These are phyloP conservation scores for Clathrus columnatus DNA, from an alignment of 768 basidiomycete genomes.

Conservation along the genomic window DNA sequence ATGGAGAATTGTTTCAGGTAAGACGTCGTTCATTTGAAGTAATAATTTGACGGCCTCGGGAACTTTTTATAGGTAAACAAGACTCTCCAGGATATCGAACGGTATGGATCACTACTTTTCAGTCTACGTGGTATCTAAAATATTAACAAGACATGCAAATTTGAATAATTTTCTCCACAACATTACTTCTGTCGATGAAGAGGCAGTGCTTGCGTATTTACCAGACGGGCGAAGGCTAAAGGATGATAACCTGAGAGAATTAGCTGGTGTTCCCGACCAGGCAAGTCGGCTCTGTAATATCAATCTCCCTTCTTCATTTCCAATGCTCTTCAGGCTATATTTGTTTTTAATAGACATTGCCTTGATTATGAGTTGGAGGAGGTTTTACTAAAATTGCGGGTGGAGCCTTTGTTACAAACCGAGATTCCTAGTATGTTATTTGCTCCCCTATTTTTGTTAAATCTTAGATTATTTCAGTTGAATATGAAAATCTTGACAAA, in stretches of 20 bases:
- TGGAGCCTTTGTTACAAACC: constrained; percentile 57
- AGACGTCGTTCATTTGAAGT: neutral
- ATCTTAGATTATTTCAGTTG: constrained; percentile 57
- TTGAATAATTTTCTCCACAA: constrained; percentile 66
- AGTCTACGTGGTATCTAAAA: neutral
- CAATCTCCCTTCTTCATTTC: neutral
- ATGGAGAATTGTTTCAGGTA: constrained; percentile 31
- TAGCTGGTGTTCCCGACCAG: constrained; percentile 69
- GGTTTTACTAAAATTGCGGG: constrained; percentile 52
- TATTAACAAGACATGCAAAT: constrained; percentile 45
- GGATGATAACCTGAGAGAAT: constrained; percentile 63
- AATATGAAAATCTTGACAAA: constrained; percentile 25
- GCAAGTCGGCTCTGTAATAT: constrained; percentile 29
- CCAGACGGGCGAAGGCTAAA: constrained; percentile 70
- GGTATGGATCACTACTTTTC: constrained; percentile 30
- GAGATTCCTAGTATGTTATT: constrained; percentile 52
- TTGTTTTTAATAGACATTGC: constrained; percentile 76
- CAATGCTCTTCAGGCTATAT: constrained; percentile 47
- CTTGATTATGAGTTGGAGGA: constrained; percentile 62
- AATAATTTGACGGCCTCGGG: neutral
- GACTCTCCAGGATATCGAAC: constrained; percentile 68
- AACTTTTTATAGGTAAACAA: constrained; percentile 38
- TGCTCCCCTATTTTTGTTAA: constrained; percentile 68
- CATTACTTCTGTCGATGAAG: constrained; percentile 62
- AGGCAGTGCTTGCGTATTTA: constrained; percentile 66